Evolutionary conservation across 768 basidiomycete species (phyloP), one percentile per base, ranked within the genome.

Genomic region (Gyrodon lividus): DNA sequence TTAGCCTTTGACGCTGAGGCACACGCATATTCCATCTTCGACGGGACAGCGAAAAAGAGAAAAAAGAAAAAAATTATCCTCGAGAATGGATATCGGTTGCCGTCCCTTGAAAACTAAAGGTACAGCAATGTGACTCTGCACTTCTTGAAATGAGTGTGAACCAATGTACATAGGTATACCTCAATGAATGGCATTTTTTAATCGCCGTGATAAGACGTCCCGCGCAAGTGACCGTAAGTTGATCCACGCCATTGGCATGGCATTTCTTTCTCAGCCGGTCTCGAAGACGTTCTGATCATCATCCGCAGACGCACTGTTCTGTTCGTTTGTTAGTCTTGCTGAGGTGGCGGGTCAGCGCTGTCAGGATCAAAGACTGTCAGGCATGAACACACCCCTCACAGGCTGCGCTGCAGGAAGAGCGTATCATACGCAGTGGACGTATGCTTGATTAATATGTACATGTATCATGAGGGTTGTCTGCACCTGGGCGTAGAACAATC

Each of bases 1-100:
- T 51, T 61, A 34, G 57, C 56, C 14, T 58, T 59, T 37, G 71
- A 67, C 37, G 63, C 61, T 9, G 64, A 63, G 39, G 62, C 53
- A 52, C 59, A 67, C n/a, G 56, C 65, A 4, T 57, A 52, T 49
- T 56, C 51, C 10, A 63, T 51, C 10, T 57, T 56, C 47, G 63
- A 60, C 9, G 52, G 50, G 19, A 59, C 59, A n/a, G n/a, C n/a
- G n/a, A n/a, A n/a, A n/a, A n/a, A n/a, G n/a, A n/a, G n/a, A n/a
- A n/a, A n/a, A n/a, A n/a, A n/a, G 35, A 56, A 48, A 33, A 58
- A 52, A 46, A 48, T 57, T 51, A 67, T 62, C 14, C 30, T 49
- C 40, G 50, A 59, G 54, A 58, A 64, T 14, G 68, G 66, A 9
- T 64, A 71, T 53, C 39, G 20, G 20, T 23, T 52, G 30, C 61